phyloP scores from a whole-genome alignment of 768 basidiomycete species.

The Saitozyma sp. region DNA sequence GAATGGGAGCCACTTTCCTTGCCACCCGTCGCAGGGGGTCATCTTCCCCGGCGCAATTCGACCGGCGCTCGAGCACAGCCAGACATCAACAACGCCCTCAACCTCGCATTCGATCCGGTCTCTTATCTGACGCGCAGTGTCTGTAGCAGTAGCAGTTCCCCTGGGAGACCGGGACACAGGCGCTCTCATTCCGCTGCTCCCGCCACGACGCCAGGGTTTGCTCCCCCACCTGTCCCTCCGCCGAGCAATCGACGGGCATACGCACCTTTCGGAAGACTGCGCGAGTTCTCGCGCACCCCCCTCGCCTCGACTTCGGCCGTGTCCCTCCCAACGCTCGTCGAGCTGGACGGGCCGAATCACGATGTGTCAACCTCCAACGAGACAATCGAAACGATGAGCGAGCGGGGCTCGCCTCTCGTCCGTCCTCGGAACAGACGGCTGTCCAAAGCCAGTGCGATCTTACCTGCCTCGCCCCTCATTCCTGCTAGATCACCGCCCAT shows the following conservation, averaged over 20 bases:
- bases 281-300: conserved; percentile 19
- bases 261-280: conserved; percentile 1
- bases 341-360: conserved; percentile 5
- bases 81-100: neutral
- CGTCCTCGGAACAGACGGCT: no score
- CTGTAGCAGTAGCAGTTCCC: neutral
- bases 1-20: no score
- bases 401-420: no score
- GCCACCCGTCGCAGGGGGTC: no score
- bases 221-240: neutral
- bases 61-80: no score
- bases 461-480: no score
- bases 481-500: no score
- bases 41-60: no score
- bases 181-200: conserved; percentile 5
- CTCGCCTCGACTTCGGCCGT: conserved; percentile 23
- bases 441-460: no score
- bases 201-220: neutral
- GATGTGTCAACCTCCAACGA: no score
- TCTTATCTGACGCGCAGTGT: neutral
- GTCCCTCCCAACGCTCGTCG: conserved; percentile 22
- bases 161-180: conserved; percentile 5
- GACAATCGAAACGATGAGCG: no score
- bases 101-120: neutral
- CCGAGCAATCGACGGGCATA: neutral